Conservation (phyloP, 2,329 filamentous ascomycete species). For the Rutstroemia sp. region DNA sequence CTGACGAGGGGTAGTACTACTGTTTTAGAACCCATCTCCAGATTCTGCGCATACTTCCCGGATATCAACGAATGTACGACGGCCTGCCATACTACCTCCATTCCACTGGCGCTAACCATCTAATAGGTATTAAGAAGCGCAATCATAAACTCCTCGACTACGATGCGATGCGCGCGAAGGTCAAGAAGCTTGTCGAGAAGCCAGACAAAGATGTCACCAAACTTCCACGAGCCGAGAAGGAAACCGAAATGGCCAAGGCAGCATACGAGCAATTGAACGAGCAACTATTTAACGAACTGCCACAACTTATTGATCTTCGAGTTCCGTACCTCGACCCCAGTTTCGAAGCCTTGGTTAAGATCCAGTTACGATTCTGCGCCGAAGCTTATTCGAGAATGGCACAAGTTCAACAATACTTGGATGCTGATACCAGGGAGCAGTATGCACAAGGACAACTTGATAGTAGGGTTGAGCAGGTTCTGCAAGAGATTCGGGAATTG, state of each 20-base stretch:
- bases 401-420: constrained; percentile 96
- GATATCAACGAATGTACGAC: constrained; percentile 89
- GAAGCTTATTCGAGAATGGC: constrained; percentile 98
- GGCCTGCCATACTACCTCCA: neutral
- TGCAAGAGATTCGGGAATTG: constrained; percentile 94
- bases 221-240: constrained; percentile 90
- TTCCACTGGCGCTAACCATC: constrained; percentile 14
- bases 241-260: constrained; percentile 86
- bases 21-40: constrained; percentile 88
- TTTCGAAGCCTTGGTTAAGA: constrained; percentile 97
- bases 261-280: constrained; percentile 97
- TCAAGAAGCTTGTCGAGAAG: constrained; percentile 96
- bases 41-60: constrained; percentile 97
- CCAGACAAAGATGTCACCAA: constrained; percentile 98
- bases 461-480: constrained; percentile 82
- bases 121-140: constrained; percentile 91
- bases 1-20: constrained; percentile 54
- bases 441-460: constrained; percentile 93
- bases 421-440: constrained; percentile 90
- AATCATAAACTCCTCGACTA: constrained; percentile 98
- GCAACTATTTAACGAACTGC: constrained; percentile 85
- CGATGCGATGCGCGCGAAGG: constrained; percentile 88
- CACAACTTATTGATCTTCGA: constrained; percentile 91
- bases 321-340: constrained; percentile 95
- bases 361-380: constrained; percentile 93